Evolutionary conservation across 768 basidiomycete genomes (phyloP), one percentile per base, ranked within the genome.

Genomic region (Lactifluus hygrophoroides): DNA sequence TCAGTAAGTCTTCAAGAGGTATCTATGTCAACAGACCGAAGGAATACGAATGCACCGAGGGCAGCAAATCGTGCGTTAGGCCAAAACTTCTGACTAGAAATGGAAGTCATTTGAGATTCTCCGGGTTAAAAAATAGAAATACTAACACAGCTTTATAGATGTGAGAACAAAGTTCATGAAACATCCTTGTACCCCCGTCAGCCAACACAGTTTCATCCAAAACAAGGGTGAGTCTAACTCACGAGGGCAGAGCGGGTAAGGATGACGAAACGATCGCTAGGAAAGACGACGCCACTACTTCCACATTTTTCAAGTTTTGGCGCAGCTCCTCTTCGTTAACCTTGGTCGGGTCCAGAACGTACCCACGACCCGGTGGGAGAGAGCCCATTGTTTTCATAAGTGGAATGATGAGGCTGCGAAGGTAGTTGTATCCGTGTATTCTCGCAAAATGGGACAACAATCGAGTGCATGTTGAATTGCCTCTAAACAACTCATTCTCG

Each of bases 341-440:
- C 71, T 71, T 82, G 50, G 74, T 70, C 50, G 90, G 87, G 69
- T 94, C 90, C 34, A 94, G 73, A 58, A 90, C 87, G 67, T 88
- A 93, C 1, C 82, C 81, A 56, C 82, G 82, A 10, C 85, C 90
- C 7, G 81, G 68, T 2, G 91, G 89, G 71, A 89, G 79, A 5
- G 80, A 75, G 5, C 78, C 71, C 80, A 96, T 88, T 21, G 80
- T 81, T 63, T 85, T 80, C 62, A 96, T 78, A 30, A 95, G 75
- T 3, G 92, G 90, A 43, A 79, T 75, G 46, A 95, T 80, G 23
- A 94, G 77, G 45, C 78, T 81, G 19, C 93, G 80, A n/a, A 96
- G 75, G 69, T 95, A 96, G 57, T 85, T 84, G 70, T 95, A 96
- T 4, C 94, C 94, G 60, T 94, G 90, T n/a, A 88, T 82, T 67